Conservation (phyloP, 2,329 filamentous ascomycete genomes). For the Fusarium xyrophilum region DNA sequence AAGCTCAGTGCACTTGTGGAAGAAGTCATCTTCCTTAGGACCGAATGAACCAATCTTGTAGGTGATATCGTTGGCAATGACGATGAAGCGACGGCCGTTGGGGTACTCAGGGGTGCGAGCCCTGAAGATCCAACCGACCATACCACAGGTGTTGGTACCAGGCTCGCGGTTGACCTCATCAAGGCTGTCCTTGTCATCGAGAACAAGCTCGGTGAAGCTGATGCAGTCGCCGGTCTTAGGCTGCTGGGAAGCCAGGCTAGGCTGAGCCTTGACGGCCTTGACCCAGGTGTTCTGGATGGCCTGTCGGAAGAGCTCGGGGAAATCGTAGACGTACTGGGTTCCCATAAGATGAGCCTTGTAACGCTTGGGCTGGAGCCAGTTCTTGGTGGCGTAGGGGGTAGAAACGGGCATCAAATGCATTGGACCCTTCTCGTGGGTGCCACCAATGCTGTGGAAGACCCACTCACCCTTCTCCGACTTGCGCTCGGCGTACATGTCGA, state of each 20-base stretch:
- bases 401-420: conserved; percentile 93
- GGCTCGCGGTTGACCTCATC: conserved; percentile 94
- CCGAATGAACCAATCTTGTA: conserved; percentile 99
- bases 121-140: conserved; percentile 98
- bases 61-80: conserved; percentile 98
- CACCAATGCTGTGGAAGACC: conserved; percentile 98
- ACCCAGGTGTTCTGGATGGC: conserved; percentile 95
- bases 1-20: conserved; percentile 98
- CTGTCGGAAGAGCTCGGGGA: conserved; percentile 98
- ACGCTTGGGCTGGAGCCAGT: conserved; percentile 96
- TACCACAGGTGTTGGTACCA: conserved; percentile 93
- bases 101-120: conserved; percentile 97
- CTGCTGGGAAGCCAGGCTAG: conserved; percentile 78
- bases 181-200: conserved; percentile 91
- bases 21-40: conserved; percentile 95
- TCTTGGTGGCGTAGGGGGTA: conserved; percentile 96
- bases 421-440: conserved; percentile 90
- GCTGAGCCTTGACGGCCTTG: conserved; percentile 75
- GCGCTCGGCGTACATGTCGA: conserved; percentile 96
- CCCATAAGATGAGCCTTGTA: conserved; percentile 99
- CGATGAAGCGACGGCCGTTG: conserved; percentile 87
- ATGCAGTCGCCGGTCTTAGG: conserved; percentile 89
- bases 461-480: conserved; percentile 98
- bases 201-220: conserved; percentile 89
- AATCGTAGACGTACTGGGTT: conserved; percentile 99